These are phyloP conservation scores for Sutorius eximius DNA, from an alignment of 1,284 basidiomycete genomes.

Conservation along the genomic window DNA sequence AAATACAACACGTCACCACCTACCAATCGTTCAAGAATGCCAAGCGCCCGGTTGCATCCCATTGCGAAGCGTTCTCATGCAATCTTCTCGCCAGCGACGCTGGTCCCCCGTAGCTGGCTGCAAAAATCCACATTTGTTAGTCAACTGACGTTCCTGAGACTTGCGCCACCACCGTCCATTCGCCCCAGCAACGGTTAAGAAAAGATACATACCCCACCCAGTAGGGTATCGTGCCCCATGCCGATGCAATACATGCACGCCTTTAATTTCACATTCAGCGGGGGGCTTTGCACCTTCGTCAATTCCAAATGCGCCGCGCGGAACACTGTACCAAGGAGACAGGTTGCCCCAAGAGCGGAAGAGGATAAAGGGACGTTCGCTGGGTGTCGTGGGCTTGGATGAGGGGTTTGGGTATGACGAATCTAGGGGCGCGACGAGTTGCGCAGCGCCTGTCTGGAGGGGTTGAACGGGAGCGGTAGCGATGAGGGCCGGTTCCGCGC, in stretches of 20 bases:
- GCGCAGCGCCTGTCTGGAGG: slow-evolving; percentile 66
- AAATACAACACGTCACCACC: slow-evolving; percentile 20
- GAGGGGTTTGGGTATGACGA: slow-evolving; percentile 13
- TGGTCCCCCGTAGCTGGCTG: slow-evolving; percentile 68
- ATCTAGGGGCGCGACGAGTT: slow-evolving; percentile 54
- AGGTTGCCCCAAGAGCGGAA: slow-evolving; percentile 83
- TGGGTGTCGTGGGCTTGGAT: slow-evolving; percentile 14
- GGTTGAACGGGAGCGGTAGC: slow-evolving; percentile 78
- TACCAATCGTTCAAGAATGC: slow-evolving; percentile 78
- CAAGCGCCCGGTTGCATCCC: slow-evolving; percentile 64
- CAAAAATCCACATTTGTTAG: slow-evolving; percentile 6
- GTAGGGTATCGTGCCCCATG: slow-evolving; percentile 84
- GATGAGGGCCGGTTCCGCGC: slow-evolving; percentile 76
- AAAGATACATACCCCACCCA: slow-evolving; percentile 52
- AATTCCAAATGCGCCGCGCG: slow-evolving; percentile 67
- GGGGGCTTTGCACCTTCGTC: slow-evolving; percentile 71
- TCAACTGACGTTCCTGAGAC: background rate
- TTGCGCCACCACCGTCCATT: background rate
- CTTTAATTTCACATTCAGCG: slow-evolving; percentile 66
- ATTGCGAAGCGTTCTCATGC: slow-evolving; percentile 51
- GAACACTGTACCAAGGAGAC: slow-evolving; percentile 81
- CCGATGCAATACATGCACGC: slow-evolving; percentile 75
- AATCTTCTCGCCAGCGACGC: slow-evolving; percentile 60
- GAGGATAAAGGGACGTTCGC: slow-evolving; percentile 50
- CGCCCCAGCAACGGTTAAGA: background rate